Evolutionary conservation across 116 monocot species (phyloP), one percentile per base, ranked within the genome.

Genomic region (Zostera marina): DNA sequence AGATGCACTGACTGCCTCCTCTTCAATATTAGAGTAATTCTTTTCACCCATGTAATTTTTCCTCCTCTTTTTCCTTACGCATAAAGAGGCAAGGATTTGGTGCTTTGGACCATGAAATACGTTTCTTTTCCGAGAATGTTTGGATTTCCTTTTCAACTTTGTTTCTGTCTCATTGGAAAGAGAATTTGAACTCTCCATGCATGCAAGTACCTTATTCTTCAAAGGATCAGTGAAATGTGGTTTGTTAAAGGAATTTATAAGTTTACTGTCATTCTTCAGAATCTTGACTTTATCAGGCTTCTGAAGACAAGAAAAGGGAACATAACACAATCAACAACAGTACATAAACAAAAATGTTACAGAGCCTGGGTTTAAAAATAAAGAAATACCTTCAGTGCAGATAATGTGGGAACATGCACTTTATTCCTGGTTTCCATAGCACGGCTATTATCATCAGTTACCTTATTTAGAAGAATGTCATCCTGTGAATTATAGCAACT

Each of bases 91-190:
- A 4, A 80, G 4, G 13, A 99, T 74, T 16, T 86, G 67, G 10
- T 75, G 52, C 22, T 71, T 85, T 44, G 74, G 66, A 21, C 86
- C 81, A 68, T 85, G 78, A 70, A 39, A 60, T 8, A 65, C 46
- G 47, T 22, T 70, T 52, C 60, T 75, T 26, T 11, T 39, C 22
- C 54, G 17, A 63, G 73, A 24, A 23, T 42, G 41, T 59, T 76
- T 86, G 41, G 47, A 19, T 54, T 25, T 52, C 41, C 76, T 85
- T 19, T 64, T 83, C n/a, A 7, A n/a, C 63, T 71, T 87, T 32
- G 57, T 9, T 14, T 65, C n/a, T 14, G 59, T 16, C 42, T 42
- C 24, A 25, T 58, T 7, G 9, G 22, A 11, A 22, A n/a, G 47
- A 61, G n/a, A 8, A 47, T 22, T 61, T 59, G 59, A 16, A 38